These are phyloP conservation scores for Solanum virginianum DNA, from an alignment of 257 asterid species.

Conservation along the genomic window DNA sequence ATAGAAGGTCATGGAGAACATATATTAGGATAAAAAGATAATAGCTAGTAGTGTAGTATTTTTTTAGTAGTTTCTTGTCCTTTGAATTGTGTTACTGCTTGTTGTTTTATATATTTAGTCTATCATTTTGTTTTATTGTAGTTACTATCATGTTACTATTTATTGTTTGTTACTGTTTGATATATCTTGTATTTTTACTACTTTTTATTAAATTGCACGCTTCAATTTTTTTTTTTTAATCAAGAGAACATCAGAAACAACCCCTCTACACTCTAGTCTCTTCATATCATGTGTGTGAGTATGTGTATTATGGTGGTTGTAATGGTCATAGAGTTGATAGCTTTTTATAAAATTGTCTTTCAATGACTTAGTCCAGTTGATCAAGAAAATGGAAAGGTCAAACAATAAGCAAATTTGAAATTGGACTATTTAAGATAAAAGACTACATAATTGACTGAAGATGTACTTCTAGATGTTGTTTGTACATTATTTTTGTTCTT, in stretches of 20 bases:
- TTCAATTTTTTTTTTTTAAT: not conserved
- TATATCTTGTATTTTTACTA: not conserved
- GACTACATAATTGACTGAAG: not conserved
- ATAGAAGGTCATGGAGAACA: not conserved
- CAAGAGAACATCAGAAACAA: rapidly evolving
- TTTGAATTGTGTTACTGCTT: not conserved
- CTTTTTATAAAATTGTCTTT: not conserved
- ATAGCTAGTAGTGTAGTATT: not conserved
- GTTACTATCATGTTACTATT: not conserved
- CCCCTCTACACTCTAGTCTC: not conserved
- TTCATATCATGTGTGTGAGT: not conserved
- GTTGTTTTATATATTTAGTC: not conserved
- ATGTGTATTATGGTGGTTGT: not conserved
- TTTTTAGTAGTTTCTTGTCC: not conserved
- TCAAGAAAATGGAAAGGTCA: not conserved
- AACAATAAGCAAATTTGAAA: not conserved
- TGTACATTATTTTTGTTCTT: not conserved
- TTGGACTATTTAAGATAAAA: not conserved
- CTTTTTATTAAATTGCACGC: not conserved
- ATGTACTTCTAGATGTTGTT: not conserved
- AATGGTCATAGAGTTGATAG: not conserved
- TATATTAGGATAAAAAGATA: not conserved
- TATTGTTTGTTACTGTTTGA: not conserved
- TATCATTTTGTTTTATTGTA: not conserved
- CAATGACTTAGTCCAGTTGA: not conserved